These are phyloP conservation scores for Graphium sp. DNA, from an alignment of 2,329 filamentous ascomycete genomes.

Conservation along the genomic window DNA sequence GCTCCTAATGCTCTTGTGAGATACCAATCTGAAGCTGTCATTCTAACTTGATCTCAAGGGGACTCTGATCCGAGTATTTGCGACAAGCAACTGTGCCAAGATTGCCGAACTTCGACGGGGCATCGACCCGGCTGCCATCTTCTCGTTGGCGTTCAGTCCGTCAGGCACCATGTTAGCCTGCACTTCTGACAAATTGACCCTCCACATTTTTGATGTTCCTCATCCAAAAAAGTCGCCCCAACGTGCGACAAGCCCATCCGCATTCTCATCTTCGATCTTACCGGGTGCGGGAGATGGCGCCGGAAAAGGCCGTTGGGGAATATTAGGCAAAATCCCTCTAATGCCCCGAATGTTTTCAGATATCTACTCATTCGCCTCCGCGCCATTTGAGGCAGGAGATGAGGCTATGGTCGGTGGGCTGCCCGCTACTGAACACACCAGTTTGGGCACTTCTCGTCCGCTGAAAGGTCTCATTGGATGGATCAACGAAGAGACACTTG, in stretches of 20 bases:
- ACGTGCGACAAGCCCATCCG: constrained; percentile 7
- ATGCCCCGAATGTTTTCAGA: constrained; percentile 82
- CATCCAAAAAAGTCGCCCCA: constrained; percentile 24
- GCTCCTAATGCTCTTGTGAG: constrained; percentile 9
- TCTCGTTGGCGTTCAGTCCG: constrained; percentile 76
- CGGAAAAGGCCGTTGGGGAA: constrained; percentile 63
- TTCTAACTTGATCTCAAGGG: constrained; percentile 24
- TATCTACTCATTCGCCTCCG: constrained; percentile 68
- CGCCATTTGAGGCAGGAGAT: constrained; percentile 69
- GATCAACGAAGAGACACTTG: constrained; percentile 54
- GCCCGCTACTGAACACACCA: constrained; percentile 23
- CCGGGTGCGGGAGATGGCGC: constrained; percentile 20
- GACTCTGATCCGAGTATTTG: constrained; percentile 75
- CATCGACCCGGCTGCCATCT: constrained; percentile 75
- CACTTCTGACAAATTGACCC: constrained; percentile 89
- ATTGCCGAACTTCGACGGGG: constrained; percentile 76
- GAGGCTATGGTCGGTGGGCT: constrained; percentile 37
- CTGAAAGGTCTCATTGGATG: constrained; percentile 79
- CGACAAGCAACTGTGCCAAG: constrained; percentile 63
- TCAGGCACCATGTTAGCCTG: constrained; percentile 67
- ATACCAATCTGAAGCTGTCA: constrained; percentile 20
- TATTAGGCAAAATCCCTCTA: constrained; percentile 67
- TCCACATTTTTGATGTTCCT: constrained; percentile 84
- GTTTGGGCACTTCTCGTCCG: constrained; percentile 37
- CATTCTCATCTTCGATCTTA: constrained; percentile 14